Base-by-base conservation (phyloP, 169 alveolate genomes). In the Plasmodium gaboni region DNA sequence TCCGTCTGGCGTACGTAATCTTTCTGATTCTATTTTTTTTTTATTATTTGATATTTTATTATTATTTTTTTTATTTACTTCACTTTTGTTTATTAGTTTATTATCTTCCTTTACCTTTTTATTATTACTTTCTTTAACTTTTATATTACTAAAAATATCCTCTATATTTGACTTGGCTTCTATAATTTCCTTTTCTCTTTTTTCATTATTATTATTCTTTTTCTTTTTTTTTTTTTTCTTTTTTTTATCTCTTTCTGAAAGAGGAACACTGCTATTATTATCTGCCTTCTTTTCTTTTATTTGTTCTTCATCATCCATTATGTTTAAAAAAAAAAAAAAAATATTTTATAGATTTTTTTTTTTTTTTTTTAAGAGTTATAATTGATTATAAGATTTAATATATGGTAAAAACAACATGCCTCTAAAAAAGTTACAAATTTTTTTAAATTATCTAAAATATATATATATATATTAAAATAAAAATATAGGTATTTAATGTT, bases 1-100 rank as follows among this genome's bases (percentile, higher is more conserved):
- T 42, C 93, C 93, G 70, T 94, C 96, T 8, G 90, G 91, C 26
- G 96, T 93, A 22, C 80, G 68, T 19, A 85, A 53, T 19, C 96
- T 76, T 22, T 59, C 57, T 9, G 19, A 3, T 32, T n/a, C 50
- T 10, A 26, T 44, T 42, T 26, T 38, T 50, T 63, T 48, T 5
- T 38, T 38, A 38, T 38, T 38, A 38, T 38, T 38, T 38, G 69
- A 26, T 17, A 12, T 44, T 5, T 48, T 12, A 1, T 48, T 71
- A 19, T 64, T 24, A 24, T 67, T 51, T 28, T 64, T 59, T n/a
- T 69, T 71, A 15, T 61, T 59, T 4, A 13, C 26, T 57, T 63
- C 67, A 65, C 22, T 44, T 15, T 9, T 57, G 64, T 19, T 73
- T 65, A 55, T 17, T 22, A 17, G 22, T 42, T 69, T 28, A 59